Evolutionary conservation across 2,329 filamentous ascomycete species (phyloP), one percentile per base, ranked within the genome.

Genomic region (Xylariaceae sp.): DNA sequence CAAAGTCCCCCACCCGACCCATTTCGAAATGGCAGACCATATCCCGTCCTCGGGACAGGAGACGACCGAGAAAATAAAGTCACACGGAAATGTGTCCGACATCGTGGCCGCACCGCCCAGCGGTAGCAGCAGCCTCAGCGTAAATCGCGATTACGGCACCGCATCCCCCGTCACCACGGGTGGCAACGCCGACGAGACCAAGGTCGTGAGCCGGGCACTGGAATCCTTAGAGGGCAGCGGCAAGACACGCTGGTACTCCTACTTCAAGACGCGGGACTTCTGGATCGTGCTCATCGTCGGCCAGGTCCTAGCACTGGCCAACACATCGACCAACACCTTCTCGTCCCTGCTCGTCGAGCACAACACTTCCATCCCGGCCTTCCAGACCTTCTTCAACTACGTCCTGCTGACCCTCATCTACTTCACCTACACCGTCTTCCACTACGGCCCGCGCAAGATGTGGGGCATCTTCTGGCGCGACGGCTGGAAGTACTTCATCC

Each of bases 351-450:
- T 99, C 32, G 79, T 78, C 54, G 65, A 70, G 7, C 71, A 74
- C 4, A 80, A 84, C 48, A 91, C 87, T 62, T 90, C 83, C 58
- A 95, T 97, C 63, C 94, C 94, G 6, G 90, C 94, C 53, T 96
- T 97, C 76, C 94, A 99, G 75, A 90, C 89, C 32, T 82, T 97
- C 66, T 95, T 96, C 80, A 96, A 94, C 74, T 99, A 99, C 73
- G 80, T 91, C 43, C 74, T 96, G 48, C 80, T 99, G 60, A 86
- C 86, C 58, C 53, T 89, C 55, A 82, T 96, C 68, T 99, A 95
- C 76, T 87, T 89, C 29, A 79, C 83, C 40, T 84, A 88, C 66
- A 91, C 89, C 11, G 73, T 96, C 35, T 88, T 89, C 76, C 80
- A 81, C 62, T 89, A 95, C 68, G 92, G 94, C 3, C 78, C 84